Evolutionary conservation across 163 green algal species (phyloP).

Genomic region (Botryococcus braunii): DNA sequence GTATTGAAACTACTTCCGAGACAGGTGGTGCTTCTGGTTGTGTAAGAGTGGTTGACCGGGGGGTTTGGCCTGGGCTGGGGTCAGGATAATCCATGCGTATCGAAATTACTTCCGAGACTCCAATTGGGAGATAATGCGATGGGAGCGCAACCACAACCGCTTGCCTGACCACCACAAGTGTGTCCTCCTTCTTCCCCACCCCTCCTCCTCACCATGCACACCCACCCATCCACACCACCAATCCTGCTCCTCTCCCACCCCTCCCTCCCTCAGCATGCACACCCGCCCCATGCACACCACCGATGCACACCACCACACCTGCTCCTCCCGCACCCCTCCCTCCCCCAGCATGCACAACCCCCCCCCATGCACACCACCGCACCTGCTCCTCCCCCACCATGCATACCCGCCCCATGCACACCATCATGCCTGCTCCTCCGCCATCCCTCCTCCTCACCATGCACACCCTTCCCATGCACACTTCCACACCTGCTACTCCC

Average conservation of each 20-base stretch:
- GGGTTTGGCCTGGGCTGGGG: not conserved
- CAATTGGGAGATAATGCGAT: conserved; percentile 51
- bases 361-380: not conserved
- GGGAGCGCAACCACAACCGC: conserved; percentile 54
- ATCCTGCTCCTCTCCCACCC: too few species aligned
- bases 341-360: not conserved
- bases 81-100: conserved; percentile 61
- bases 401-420: not conserved
- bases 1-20: too few species aligned
- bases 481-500: not conserved
- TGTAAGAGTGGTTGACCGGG: too few species aligned
- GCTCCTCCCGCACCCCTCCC: not conserved
- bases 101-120: conserved; percentile 38
- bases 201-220: too few species aligned
- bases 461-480: not conserved
- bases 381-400: not conserved
- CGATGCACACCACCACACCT: not conserved
- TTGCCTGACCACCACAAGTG: conserved; percentile 33
- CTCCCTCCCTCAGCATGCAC: too few species aligned
- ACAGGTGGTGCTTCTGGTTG: too few species aligned
- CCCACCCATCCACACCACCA: not conserved
- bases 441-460: not conserved
- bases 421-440: not conserved
- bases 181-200: not conserved
- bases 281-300: not conserved